Percentiles rank a stretch among this genome's conserved stretches.
phyloP scores from a whole-genome alignment of 371 early-diverging fungal genomes.

The Mortierella sp. region DNA sequence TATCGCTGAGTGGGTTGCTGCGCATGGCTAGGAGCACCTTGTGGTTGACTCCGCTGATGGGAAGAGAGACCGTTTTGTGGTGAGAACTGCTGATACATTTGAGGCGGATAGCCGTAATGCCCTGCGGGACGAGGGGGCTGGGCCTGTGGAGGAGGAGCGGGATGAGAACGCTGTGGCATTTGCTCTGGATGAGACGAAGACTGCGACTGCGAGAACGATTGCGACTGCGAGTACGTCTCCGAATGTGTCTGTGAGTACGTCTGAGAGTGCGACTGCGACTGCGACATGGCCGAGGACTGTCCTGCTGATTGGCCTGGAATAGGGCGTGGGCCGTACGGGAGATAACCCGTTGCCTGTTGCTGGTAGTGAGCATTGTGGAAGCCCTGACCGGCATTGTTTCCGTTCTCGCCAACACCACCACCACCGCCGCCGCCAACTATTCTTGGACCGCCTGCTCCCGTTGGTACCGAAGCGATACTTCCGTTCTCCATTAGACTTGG shows the following conservation, averaged over 20 bases:
- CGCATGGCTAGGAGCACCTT: neutral
- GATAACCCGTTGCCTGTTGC: neutral
- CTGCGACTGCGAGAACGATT: too few relatives aligned
- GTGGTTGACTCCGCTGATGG: too few relatives aligned
- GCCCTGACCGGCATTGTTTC: conserved; percentile 21
- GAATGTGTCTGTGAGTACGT: too few relatives aligned
- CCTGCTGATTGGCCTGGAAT: too few relatives aligned
- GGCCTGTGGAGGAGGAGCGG: conserved; percentile 9
- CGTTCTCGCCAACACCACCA: conserved; percentile 13
- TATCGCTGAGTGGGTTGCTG: conserved; percentile 9
- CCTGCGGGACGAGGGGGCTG: conserved; percentile 1
- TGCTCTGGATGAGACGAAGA: neutral
- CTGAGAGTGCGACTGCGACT: too few relatives aligned
- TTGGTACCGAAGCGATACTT: conserved; percentile 25
- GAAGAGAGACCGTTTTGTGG: too few relatives aligned
- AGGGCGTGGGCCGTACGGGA: too few relatives aligned
- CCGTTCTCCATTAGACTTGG: conserved; percentile 38
- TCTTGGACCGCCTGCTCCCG: conserved; percentile 34
- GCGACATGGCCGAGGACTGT: too few relatives aligned
- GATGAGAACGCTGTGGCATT: conserved; percentile 30
- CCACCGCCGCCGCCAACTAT: conserved; percentile 46
- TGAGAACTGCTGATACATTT: conserved; percentile 7
- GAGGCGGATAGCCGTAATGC: too few relatives aligned
- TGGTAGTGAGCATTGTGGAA: conserved; percentile 22
- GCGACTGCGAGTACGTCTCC: too few relatives aligned